A percentile compares a stretch with the other conserved stretches of the same genome.
phyloP scores from a whole-genome alignment of 305 asterid species.

The Caryopteris hybrid region DNA sequence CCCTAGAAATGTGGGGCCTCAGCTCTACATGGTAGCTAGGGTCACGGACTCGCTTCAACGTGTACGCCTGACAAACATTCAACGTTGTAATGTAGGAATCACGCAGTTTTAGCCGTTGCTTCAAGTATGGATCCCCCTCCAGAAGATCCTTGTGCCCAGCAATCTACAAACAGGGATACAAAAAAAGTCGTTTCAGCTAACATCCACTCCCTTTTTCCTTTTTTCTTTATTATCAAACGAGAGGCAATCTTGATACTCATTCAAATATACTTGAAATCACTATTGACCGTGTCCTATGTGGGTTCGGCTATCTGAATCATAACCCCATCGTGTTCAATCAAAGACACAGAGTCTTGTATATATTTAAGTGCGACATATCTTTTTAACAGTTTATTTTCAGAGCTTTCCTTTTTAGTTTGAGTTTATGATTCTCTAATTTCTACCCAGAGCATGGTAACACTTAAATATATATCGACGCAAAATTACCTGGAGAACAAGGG shows the following conservation, averaged over 20 bases:
- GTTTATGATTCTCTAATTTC: no score
- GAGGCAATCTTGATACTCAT: no score
- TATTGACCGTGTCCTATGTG: no score
- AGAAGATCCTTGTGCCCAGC: conserved; percentile 68
- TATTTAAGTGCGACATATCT: no score
- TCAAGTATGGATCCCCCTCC: conserved; percentile 92
- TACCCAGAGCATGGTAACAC: no score
- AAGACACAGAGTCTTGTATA: no score
- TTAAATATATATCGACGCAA: not conserved
- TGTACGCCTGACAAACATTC: conserved; percentile 83
- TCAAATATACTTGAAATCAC: no score
- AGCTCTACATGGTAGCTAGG: conserved; percentile 66
- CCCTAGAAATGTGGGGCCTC: conserved; percentile 80
- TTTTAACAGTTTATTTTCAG: no score
- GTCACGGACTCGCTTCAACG: conserved; percentile 77
- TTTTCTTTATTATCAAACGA: no score
- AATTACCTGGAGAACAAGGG: conserved; percentile 55
- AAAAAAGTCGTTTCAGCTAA: not conserved
- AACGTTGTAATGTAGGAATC: conserved; percentile 85
- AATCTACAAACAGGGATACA: conserved; percentile 28
- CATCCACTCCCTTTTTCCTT: no score
- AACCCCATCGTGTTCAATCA: no score
- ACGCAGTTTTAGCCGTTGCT: conserved; percentile 74
- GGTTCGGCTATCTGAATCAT: not conserved
- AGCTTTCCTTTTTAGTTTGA: no score